Percentiles rank a stretch among this genome's conserved stretches.
phyloP scores from a whole-genome alignment of 495 filamentous ascomycete genomes.

The Haplographium delicatum region DNA sequence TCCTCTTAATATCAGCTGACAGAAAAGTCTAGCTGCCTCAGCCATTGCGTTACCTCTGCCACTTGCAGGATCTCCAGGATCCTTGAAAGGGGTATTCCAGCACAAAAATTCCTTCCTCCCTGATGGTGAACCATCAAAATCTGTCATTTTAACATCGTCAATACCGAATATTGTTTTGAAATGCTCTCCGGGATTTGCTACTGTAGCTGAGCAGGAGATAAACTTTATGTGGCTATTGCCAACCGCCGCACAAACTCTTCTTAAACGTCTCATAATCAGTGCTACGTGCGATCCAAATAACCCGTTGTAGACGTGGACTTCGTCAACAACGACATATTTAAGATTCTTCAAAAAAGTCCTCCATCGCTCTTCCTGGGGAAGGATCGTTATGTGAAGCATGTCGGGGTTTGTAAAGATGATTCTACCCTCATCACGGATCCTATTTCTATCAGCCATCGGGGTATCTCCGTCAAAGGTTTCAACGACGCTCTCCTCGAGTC shows the following conservation, averaged over 20 bases:
- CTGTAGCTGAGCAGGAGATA: conserved; percentile 94
- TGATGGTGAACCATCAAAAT: conserved; percentile 90
- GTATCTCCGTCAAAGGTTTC: conserved; percentile 98
- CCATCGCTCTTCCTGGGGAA: conserved; percentile 90
- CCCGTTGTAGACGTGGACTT: conserved; percentile 95
- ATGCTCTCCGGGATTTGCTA: conserved; percentile 89
- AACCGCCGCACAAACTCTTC: conserved; percentile 84
- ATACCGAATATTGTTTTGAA: conserved; percentile 94
- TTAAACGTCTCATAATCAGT: conserved; percentile 86
- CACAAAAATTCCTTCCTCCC: conserved; percentile 94
- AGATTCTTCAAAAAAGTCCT: conserved; percentile 82
- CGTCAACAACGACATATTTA: conserved; percentile 73
- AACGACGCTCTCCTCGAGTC: conserved; percentile 67
- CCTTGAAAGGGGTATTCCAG: conserved; percentile 97
- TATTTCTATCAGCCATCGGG: conserved; percentile 67
- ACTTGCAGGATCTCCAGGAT: conserved; percentile 78
- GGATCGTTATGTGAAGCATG: conserved; percentile 93
- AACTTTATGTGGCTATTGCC: conserved; percentile 89
- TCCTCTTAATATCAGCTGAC: conserved; percentile 81
- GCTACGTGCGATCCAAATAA: conserved; percentile 91
- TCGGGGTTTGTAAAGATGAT: conserved; percentile 99
- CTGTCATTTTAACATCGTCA: conserved; percentile 65
- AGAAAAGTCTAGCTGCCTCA: conserved; percentile 86
- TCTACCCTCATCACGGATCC: conserved; percentile 80
- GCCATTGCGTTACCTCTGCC: conserved; percentile 76